Conservation (phyloP, 495 filamentous ascomycete species). For the Aspergillus homomorphus region DNA sequence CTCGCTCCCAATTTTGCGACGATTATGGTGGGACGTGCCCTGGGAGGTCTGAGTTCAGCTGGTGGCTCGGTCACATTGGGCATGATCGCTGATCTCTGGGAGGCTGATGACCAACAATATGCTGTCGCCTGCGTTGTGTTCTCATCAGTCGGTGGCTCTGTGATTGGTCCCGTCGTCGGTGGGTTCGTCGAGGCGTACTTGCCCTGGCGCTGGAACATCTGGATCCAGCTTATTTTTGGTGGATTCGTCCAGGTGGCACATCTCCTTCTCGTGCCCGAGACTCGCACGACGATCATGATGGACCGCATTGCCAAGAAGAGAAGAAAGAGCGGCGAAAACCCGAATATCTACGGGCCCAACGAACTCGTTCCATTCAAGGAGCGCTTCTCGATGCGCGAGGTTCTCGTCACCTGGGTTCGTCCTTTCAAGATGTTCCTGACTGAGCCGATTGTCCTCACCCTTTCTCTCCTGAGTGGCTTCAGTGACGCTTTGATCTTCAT, state of each 20-base stretch:
- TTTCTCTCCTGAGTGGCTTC: constrained; percentile 59
- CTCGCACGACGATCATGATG: constrained; percentile 58
- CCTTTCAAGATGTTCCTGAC: constrained; percentile 61
- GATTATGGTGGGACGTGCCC: constrained; percentile 54
- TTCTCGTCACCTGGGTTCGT: constrained; percentile 55
- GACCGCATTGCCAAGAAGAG: constrained; percentile 55
- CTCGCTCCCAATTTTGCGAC: constrained; percentile 52
- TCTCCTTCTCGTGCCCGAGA: constrained; percentile 55
- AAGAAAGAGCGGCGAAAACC: constrained; percentile 48
- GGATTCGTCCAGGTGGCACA: constrained; percentile 53
- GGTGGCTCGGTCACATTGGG: constrained; percentile 63
- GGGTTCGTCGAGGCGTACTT: constrained; percentile 54
- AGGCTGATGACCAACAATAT: constrained; percentile 57
- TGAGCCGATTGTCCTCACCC: constrained; percentile 58
- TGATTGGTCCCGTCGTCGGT: constrained; percentile 59
- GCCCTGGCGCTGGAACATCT: constrained; percentile 55
- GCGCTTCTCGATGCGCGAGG: constrained; percentile 55
- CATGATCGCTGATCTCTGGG: constrained; percentile 62
- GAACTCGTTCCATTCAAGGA: constrained; percentile 57
- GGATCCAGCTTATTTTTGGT: constrained; percentile 60
- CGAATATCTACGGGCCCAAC: constrained; percentile 61
- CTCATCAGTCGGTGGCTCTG: constrained; percentile 60
- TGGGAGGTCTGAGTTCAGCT: constrained; percentile 59
- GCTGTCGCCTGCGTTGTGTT: constrained; percentile 62
- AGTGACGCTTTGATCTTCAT: constrained; percentile 64